phyloP scores from a whole-genome alignment of 129 eudicot species.

The Flaveria bidentis region DNA sequence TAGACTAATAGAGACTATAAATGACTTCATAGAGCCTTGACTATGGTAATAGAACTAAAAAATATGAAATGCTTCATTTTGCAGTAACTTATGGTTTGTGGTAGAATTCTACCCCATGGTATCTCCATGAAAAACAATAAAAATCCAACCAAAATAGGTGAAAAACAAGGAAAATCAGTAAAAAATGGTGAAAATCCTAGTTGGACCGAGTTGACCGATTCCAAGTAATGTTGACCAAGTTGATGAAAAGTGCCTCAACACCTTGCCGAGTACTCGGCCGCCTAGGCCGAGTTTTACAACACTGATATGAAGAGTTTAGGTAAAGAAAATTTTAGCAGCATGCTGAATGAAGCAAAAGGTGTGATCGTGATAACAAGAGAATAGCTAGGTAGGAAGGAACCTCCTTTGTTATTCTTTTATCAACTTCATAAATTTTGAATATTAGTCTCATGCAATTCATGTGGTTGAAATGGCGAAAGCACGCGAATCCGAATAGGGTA shows the following conservation, averaged over 20 bases:
- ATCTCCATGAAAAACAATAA: too few relatives aligned
- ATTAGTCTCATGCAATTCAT: not conserved
- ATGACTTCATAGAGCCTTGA: not conserved
- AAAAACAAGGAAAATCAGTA: too few relatives aligned
- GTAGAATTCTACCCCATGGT: not conserved
- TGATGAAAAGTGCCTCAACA: too few relatives aligned
- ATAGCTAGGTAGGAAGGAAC: not conserved
- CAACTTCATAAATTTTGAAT: not conserved
- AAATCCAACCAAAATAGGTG: too few relatives aligned
- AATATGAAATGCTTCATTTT: not conserved
- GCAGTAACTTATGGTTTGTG: not conserved
- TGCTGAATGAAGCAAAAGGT: not conserved
- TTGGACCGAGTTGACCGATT: too few relatives aligned
- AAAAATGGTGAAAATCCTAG: too few relatives aligned
- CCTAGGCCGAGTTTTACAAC: too few relatives aligned
- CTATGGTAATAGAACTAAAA: not conserved
- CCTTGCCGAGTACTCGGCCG: too few relatives aligned
- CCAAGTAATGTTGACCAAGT: too few relatives aligned
- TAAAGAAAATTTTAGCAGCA: not conserved
- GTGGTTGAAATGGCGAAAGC: not conserved
- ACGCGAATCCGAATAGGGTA: not conserved
- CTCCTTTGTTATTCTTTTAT: too few relatives aligned
- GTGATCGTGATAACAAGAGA: not conserved
- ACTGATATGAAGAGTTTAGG: not conserved
- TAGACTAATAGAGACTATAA: not conserved